Percentiles rank a stretch among this genome's conserved stretches.
Conservation (phyloP, 768 basidiomycete genomes). For the Pulveroboletus sp. region DNA sequence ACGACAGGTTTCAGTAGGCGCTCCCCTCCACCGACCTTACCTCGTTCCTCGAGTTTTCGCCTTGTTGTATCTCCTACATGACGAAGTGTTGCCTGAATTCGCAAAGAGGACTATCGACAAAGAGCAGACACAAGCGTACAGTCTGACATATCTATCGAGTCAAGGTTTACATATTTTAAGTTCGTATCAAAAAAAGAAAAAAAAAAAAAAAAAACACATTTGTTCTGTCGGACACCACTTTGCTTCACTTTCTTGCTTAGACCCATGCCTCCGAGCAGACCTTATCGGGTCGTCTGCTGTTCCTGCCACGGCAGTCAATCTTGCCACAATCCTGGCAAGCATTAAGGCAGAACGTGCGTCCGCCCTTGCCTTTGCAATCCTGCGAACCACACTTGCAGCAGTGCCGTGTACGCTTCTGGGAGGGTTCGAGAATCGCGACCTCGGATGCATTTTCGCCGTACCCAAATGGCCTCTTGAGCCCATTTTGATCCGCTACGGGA, state of each 20-base stretch:
- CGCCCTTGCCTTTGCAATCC: conserved; percentile 82
- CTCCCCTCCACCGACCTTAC: too few species aligned
- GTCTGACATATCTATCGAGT: conserved; percentile 5
- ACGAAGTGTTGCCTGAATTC: not conserved
- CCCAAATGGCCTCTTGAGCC: conserved; percentile 27
- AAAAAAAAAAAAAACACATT: too few species aligned
- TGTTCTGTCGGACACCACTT: not conserved
- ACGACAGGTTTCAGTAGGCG: too few species aligned
- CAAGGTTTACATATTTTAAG: conserved; percentile 6
- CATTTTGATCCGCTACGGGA: conserved; percentile 23
- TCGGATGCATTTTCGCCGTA: conserved; percentile 24
- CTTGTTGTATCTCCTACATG: not conserved
- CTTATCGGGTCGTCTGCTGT: conserved; percentile 73
- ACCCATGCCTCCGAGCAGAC: conserved; percentile 59
- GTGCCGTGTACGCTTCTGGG: conserved; percentile 65
- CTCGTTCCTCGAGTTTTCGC: too few species aligned
- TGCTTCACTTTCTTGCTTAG: conserved; percentile 3
- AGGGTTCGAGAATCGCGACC: conserved; percentile 34
- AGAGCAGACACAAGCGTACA: conserved; percentile 4
- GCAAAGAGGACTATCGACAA: not conserved
- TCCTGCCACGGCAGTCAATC: conserved; percentile 71
- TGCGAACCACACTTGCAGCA: conserved; percentile 81
- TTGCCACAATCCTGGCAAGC: conserved; percentile 83
- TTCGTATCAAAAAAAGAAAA: not conserved
- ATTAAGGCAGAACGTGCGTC: conserved; percentile 66